phyloP scores from a whole-genome alignment of 2,329 filamentous ascomycete species.

The Lasiodiplodia gonubiensis region DNA sequence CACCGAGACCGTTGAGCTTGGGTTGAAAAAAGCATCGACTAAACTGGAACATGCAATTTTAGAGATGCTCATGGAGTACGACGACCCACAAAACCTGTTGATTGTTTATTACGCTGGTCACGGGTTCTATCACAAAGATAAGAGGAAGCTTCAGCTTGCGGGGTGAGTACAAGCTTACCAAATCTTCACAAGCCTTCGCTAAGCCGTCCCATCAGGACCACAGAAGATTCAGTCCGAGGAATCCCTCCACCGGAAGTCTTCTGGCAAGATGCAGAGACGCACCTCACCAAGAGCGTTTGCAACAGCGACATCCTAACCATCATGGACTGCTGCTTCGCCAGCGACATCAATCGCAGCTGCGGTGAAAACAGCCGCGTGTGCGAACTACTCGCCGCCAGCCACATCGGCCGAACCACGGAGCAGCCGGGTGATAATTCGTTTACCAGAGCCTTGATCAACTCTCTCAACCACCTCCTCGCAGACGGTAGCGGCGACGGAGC shows the following conservation, averaged over 20 bases:
- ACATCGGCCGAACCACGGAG: conserved; percentile 14
- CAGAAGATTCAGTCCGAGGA: conserved; percentile 1
- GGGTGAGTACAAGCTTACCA: conserved; percentile 32
- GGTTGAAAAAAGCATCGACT: conserved; percentile 20
- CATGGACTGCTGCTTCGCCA: conserved; percentile 37
- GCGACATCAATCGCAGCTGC: conserved; percentile 26
- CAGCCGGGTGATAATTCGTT: conserved; percentile 29
- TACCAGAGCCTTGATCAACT: conserved; percentile 28
- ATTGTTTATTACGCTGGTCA: conserved; percentile 35
- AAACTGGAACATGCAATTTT: conserved; percentile 30
- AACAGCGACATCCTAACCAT: conserved; percentile 34
- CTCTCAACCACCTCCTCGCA: neutral
- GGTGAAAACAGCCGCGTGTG: conserved; percentile 23
- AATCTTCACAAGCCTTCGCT: neutral
- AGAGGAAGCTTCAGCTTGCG: conserved; percentile 30
- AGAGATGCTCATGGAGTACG: conserved; percentile 29
- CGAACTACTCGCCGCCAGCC: conserved; percentile 29
- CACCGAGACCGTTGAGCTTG: neutral
- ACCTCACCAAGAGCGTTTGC: conserved; percentile 26
- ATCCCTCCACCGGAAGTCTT: conserved; percentile 1
- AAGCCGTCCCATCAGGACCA: neutral
- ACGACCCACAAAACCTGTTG: conserved; percentile 32
- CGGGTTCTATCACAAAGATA: conserved; percentile 19
- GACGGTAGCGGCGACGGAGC: neutral
- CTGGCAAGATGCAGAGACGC: conserved; percentile 31